A percentile compares a stretch with the other conserved stretches of the same genome.
These are phyloP conservation scores for Arabidopsis suecica DNA, from an alignment of 345 rosid species.

Conservation along the genomic window DNA sequence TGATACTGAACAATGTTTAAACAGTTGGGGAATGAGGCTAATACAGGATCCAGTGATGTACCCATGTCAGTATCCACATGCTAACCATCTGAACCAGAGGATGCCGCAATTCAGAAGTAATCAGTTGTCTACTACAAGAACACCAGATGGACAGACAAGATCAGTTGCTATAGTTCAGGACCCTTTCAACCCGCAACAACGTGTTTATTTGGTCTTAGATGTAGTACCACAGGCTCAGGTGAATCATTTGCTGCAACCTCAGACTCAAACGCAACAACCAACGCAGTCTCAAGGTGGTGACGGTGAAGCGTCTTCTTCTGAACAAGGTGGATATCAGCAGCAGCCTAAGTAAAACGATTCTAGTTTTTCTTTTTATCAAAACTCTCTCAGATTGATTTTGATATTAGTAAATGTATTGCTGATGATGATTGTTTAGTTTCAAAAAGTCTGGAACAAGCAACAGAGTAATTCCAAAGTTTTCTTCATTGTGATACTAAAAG, in stretches of 20 bases:
- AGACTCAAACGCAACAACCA: not conserved
- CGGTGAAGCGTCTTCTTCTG: not conserved
- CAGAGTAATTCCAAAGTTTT: not conserved
- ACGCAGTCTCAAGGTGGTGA: not conserved
- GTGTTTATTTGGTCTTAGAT: not conserved
- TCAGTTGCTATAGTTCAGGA: not conserved
- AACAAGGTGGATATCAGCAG: not conserved
- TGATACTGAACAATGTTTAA: too few relatives aligned
- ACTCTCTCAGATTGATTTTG: not conserved
- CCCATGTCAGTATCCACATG: not conserved
- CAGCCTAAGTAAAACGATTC: slow-evolving; percentile 1
- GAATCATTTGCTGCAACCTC: not conserved
- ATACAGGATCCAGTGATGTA: not conserved
- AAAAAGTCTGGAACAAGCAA: not conserved
- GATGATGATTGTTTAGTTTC: not conserved
- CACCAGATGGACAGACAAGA: not conserved
- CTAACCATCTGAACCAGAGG: not conserved
- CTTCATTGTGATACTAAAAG: not conserved
- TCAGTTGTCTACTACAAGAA: not conserved
- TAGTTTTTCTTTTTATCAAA: not conserved
- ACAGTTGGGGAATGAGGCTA: not conserved
- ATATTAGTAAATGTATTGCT: not conserved
- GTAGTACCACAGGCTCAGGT: not conserved
- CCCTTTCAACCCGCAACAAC: not conserved
- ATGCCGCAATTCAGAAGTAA: not conserved